Percentiles rank a stretch among this genome's conserved stretches.
These are phyloP conservation scores for Penicillium flavigenum DNA, from an alignment of 495 filamentous ascomycete species.

Conservation along the genomic window DNA sequence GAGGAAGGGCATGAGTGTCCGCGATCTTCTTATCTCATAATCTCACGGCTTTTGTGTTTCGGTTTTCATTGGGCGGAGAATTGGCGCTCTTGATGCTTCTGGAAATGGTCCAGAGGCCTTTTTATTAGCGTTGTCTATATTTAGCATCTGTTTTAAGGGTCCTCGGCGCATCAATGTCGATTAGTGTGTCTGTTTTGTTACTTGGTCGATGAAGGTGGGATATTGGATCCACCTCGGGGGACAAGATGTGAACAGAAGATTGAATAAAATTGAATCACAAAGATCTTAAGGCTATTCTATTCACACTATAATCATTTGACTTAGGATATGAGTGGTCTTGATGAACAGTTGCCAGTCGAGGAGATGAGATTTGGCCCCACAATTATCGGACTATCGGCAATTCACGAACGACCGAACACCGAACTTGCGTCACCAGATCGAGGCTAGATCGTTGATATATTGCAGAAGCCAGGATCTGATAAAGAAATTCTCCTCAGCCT, in stretches of 20 bases:
- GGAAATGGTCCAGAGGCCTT: neutral
- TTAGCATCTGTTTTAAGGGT: neutral
- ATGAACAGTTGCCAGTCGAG: too few relatives aligned
- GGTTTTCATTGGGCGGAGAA: neutral
- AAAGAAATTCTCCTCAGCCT: neutral
- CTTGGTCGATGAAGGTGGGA: neutral
- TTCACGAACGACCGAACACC: constrained; percentile 15
- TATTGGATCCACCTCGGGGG: neutral
- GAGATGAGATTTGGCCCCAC: neutral
- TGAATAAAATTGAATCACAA: neutral
- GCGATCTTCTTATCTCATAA: constrained; percentile 68
- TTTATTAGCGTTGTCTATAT: constrained; percentile 6
- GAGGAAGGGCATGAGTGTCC: constrained; percentile 70
- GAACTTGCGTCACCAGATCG: neutral
- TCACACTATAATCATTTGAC: neutral
- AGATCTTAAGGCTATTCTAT: neutral
- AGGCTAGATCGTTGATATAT: neutral
- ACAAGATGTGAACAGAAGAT: too few relatives aligned
- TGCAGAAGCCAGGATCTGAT: neutral
- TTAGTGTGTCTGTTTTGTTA: neutral
- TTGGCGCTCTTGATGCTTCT: neutral
- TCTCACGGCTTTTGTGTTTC: neutral
- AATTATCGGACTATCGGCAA: neutral
- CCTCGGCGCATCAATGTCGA: neutral
- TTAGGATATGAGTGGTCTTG: neutral